Evolutionary conservation across 1,284 basidiomycete genomes (phyloP).

Genomic region (Ustilago cynodontis): DNA sequence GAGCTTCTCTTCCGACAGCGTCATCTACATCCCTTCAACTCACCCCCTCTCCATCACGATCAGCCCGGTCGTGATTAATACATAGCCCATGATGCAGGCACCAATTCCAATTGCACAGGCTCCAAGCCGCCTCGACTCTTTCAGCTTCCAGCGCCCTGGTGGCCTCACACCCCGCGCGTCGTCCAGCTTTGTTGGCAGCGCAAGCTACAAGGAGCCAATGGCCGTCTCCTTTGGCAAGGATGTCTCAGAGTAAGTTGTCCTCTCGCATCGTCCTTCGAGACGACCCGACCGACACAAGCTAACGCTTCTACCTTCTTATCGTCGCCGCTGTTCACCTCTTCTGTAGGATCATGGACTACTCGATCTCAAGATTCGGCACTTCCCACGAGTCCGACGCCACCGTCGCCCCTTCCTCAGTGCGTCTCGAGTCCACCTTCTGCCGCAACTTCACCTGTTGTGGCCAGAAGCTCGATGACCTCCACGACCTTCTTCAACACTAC

Average conservation of each 20-base stretch:
- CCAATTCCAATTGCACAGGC: slow-evolving; percentile 52
- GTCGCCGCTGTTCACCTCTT: not conserved
- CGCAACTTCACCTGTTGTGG: slow-evolving; percentile 69
- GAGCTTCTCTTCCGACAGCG: slow-evolving; percentile 8
- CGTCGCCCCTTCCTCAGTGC: slow-evolving; percentile 61
- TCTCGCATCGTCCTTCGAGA: not conserved
- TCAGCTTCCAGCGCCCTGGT: slow-evolving; percentile 47
- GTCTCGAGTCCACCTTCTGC: slow-evolving; percentile 68
- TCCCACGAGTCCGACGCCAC: slow-evolving; percentile 66
- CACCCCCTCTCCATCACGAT: slow-evolving; percentile 3
- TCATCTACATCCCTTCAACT: not conserved
- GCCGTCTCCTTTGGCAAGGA: slow-evolving; percentile 66
- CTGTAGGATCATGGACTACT: slow-evolving; percentile 67
- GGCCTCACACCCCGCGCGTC: slow-evolving; percentile 49
- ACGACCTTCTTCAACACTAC: slow-evolving; percentile 69
- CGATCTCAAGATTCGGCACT: slow-evolving; percentile 63
- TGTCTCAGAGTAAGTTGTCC: slow-evolving; percentile 62
- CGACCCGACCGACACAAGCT: no score
- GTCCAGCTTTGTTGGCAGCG: slow-evolving; percentile 56
- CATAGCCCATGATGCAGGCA: slow-evolving; percentile 47
- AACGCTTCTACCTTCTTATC: slow-evolving; percentile 1
- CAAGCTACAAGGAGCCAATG: slow-evolving; percentile 65
- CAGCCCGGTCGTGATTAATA: slow-evolving; percentile 8
- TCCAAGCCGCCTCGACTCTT: slow-evolving; percentile 43
- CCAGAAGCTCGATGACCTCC: slow-evolving; percentile 64